Evolutionary conservation across 2,329 filamentous ascomycete genomes (phyloP), one percentile per base, ranked within the genome.

Genomic region (Fusarium mexicanum): DNA sequence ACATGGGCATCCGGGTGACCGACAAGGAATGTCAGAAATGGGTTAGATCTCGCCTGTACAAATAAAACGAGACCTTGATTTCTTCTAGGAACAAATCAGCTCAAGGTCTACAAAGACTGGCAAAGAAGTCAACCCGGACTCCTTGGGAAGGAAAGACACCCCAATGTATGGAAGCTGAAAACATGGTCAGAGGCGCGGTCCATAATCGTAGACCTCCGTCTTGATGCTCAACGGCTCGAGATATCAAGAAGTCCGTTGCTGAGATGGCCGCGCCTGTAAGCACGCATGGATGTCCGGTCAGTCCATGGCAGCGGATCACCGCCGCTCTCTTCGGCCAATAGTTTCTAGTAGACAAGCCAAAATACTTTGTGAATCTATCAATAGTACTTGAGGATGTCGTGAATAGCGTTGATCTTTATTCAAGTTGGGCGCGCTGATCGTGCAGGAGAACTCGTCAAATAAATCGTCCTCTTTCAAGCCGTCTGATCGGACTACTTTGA

Each of bases 1-100:
- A 24, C 3, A 18, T 18, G 8, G 16, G 8, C 6, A 51, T 51
- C 22, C 4, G n/a, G 0, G 17, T 14, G 22, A 24, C 12, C 22
- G 17, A 13, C 16, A 5, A 51, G 11, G 17, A 26, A 20, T 29
- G 44, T 4, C 8, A 2, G 8, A 29, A 22, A 29, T 47, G 44
- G 12, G 6, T 26, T 46, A 13, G 8, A 6, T 20, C n/a, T 13
- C 5, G 11, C n/a, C 17, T 46, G 24, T 26, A 47, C 13, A 22
- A 18, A 22, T 8, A 4, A 11, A 22, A 3, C 20, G 44, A 47
- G 6, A 14, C 24, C 6, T 16, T 20, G 2, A 22, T 20, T 6
- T 47, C 24, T 7, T 13, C 7, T 20, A 26, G 13, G 24, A 29
- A 47, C 18, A 5, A 14, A 22, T 29, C 24, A 8, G 8, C 44